Conservation (phyloP, 768 basidiomycete genomes). For the Hypsizygus marmoreus region DNA sequence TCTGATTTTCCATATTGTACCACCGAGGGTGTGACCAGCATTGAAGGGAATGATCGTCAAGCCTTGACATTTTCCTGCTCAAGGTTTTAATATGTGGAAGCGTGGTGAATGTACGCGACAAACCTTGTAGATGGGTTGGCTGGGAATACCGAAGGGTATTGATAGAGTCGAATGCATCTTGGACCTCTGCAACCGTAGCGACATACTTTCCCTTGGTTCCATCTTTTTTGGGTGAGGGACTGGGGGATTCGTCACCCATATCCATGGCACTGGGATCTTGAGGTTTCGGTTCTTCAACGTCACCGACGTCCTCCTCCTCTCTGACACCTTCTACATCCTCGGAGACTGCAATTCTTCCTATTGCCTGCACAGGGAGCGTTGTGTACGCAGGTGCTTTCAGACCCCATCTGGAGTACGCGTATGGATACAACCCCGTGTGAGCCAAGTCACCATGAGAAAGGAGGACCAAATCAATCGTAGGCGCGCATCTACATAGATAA, state of each 20-base stretch:
- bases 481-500: conserved; percentile 42
- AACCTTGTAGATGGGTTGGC: conserved; percentile 92
- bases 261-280: conserved; percentile 28
- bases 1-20: conserved; percentile 98
- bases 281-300: conserved; percentile 29
- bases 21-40: conserved; percentile 93
- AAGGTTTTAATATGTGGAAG: conserved; percentile 8
- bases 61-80: conserved; percentile 83
- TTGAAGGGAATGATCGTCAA: conserved; percentile 94
- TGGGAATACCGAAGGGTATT: conserved; percentile 95
- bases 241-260: conserved; percentile 25
- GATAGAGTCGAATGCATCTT: conserved; percentile 89
- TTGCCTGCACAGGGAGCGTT: conserved; percentile 93
- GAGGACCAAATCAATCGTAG: conserved; percentile 85
- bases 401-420: conserved; percentile 85
- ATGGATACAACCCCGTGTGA: conserved; percentile 91
- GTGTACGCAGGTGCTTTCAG: conserved; percentile 91
- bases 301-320: conserved; percentile 72
- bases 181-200: conserved; percentile 80
- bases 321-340: conserved; percentile 86
- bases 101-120: conserved; percentile 19
- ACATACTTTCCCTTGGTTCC: conserved; percentile 59
- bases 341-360: conserved; percentile 87
- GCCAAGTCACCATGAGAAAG: conserved; percentile 91
- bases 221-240: conserved; percentile 25